Conservation (phyloP, 768 basidiomycete species). For the Rhodocollybia butyracea region DNA sequence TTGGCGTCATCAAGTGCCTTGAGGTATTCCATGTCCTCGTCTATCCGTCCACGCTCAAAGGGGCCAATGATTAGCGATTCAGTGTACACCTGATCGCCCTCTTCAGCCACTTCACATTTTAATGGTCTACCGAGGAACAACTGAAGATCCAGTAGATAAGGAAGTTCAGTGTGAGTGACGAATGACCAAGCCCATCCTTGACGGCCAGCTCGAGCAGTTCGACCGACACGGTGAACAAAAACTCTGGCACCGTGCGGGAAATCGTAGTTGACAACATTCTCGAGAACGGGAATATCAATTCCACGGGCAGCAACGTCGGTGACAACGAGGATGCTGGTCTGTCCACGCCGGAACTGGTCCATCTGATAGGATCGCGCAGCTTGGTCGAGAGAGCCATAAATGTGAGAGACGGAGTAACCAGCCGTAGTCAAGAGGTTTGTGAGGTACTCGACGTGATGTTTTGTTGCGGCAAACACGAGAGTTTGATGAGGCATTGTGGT, state of each 20-base stretch:
- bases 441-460: slow-evolving; percentile 98
- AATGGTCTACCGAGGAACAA: slow-evolving; percentile 86
- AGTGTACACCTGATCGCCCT: slow-evolving; percentile 62
- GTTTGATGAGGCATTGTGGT: slow-evolving; percentile 81
- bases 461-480: slow-evolving; percentile 92
- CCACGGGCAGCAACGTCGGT: slow-evolving; percentile 98
- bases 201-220: slow-evolving; percentile 93
- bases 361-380: slow-evolving; percentile 85
- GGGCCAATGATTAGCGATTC: slow-evolving; percentile 77
- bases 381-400: slow-evolving; percentile 96
- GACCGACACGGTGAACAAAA: slow-evolving; percentile 95
- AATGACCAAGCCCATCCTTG: slow-evolving; percentile 98
- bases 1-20: slow-evolving; percentile 61
- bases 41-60: slow-evolving; percentile 74
- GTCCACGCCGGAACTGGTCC: slow-evolving; percentile 80
- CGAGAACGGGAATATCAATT: slow-evolving; percentile 94
- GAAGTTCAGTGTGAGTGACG: slow-evolving; percentile 80
- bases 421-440: slow-evolving; percentile 70
- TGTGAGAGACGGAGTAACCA: slow-evolving; percentile 88
- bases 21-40: slow-evolving; percentile 83
- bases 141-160: slow-evolving; percentile 89
- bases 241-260: slow-evolving; percentile 92
- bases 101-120: slow-evolving; percentile 42
- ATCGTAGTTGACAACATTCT: slow-evolving; percentile 97
- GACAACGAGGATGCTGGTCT: slow-evolving; percentile 85